phyloP scores from a whole-genome alignment of 441 rosid genomes.

The California macrophylla region DNA sequence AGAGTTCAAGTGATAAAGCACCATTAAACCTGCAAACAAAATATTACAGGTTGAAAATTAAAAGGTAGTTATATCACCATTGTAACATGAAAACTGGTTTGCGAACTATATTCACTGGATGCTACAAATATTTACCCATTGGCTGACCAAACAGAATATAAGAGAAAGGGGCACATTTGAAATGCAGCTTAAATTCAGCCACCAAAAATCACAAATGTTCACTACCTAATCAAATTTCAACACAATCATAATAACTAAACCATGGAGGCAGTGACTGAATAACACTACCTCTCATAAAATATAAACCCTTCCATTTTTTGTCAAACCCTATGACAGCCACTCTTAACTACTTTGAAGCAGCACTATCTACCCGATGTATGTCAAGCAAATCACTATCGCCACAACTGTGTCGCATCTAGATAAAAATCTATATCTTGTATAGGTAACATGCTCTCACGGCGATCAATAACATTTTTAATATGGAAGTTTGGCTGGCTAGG shows the following conservation, averaged over 20 bases:
- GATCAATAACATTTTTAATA: conserved; percentile 10
- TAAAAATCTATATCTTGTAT: background rate
- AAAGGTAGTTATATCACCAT: background rate
- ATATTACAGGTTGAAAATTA: conserved; percentile 3
- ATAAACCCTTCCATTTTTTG: background rate
- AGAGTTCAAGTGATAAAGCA: conserved; percentile 80
- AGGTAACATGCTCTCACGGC: background rate
- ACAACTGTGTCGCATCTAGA: background rate
- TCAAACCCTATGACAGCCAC: background rate
- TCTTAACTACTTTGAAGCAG: background rate
- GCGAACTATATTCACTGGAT: background rate
- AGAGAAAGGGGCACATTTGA: background rate
- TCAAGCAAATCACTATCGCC: background rate
- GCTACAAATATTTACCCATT: background rate
- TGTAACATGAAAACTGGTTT: background rate
- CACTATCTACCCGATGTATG: background rate
- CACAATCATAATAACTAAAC: background rate
- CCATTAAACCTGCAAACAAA: conserved; percentile 72
- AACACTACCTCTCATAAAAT: background rate
- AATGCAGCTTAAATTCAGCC: conserved; percentile 3
- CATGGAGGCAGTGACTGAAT: background rate
- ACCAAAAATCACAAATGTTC: background rate
- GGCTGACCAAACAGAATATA: conserved; percentile 8
- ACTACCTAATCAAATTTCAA: background rate
- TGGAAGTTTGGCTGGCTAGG: background rate